phyloP scores from a whole-genome alignment of 139 green algal species.

The Asterochloris erici region DNA sequence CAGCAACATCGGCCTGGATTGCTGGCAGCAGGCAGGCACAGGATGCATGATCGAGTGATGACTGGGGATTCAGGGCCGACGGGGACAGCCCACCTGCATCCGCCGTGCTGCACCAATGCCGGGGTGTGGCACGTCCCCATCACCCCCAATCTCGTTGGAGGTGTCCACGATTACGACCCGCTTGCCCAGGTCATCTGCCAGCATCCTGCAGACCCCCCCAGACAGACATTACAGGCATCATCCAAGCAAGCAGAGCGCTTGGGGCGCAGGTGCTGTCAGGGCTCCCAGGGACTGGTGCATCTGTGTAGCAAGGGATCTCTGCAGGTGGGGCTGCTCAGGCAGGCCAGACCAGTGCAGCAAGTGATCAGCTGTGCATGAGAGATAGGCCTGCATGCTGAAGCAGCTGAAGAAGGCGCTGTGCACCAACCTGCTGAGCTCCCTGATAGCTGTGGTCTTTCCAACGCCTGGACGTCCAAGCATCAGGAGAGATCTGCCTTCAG shows the following conservation, averaged over 20 bases:
- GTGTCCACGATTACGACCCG: conserved; percentile 91
- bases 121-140: conserved; percentile 78
- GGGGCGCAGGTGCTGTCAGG: background rate
- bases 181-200: conserved; percentile 11
- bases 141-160: conserved; percentile 91
- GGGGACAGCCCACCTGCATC: conserved; percentile 42
- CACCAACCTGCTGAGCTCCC: conserved; percentile 49
- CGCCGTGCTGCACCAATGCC: conserved; percentile 52
- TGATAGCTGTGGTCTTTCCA: conserved; percentile 85
- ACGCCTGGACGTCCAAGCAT: conserved; percentile 56
- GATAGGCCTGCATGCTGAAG: conserved; percentile 50
- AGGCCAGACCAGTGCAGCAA: no score
- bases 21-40: background rate
- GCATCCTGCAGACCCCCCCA: conserved; percentile 9
- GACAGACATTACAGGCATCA: no score
- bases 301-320: background rate
- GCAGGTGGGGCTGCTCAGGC: background rate
- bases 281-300: conserved; percentile 14
- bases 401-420: background rate
- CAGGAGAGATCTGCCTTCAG: conserved; percentile 36
- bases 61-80: background rate
- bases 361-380: no score
- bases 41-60: background rate
- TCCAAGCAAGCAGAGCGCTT: background rate
- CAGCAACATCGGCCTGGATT: background rate